Evolutionary conservation across 179 eudicot species (phyloP), one percentile per base, ranked within the genome.

Genomic region (Silene coronaria): DNA sequence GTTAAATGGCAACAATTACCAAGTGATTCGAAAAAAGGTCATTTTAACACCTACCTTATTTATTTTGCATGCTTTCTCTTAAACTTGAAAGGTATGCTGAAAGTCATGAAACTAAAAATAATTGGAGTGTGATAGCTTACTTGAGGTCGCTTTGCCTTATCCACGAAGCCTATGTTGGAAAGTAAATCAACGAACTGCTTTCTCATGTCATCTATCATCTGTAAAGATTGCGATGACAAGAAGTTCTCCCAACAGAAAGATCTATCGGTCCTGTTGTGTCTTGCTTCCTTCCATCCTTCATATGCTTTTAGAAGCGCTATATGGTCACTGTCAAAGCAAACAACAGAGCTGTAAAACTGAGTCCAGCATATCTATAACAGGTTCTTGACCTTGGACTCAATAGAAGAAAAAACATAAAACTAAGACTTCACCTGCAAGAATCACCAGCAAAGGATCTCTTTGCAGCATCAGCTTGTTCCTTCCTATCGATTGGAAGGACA

Each of bases 371-470:
- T 57, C 42, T 30, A 42, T 30, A 30, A 70, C 3, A 53, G 28
- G 59, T 26, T 57, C 67, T 70, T 72, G 64, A 55, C 66, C 78
- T 59, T 26, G 42, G 26, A 34, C 45, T 19, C 17, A 42, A 7
- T 2, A 34, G 1, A n/a, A 46, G 6, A 7, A 30, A 53, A 3
- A 19, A 10, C 16, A 63, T 12, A 78, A n/a, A 71, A 66, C n/a
- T 42, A 38, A 62, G 57, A 55, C 32, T 63, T 72, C 42, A 95
- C 99, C 99, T 95, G 91, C 92, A 93, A 55, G 96, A 93, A 84
- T 95, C 97, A 81, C 97, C 99, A 73, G 97, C 97, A 80, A 95
- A 93, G 30, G 88, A 87, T 86, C 96, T 91, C 82, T 95, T 95
- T 63, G 97, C 97, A 79, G 80, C 97, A 82, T 95, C 99, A 77